These are phyloP conservation scores for Collybia sordida DNA, from an alignment of 768 basidiomycete species.

Conservation along the genomic window DNA sequence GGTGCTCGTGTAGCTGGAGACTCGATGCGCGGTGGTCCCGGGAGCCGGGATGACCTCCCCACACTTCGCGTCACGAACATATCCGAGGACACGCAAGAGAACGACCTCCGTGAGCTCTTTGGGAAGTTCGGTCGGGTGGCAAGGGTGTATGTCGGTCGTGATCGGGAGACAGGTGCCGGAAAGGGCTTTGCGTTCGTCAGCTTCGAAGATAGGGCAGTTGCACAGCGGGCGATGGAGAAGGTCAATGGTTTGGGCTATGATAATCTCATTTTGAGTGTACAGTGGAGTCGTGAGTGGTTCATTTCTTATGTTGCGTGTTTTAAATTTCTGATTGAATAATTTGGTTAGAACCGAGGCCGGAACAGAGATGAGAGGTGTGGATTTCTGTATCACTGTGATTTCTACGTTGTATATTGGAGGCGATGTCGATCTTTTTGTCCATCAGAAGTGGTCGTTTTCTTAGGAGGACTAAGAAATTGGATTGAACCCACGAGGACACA, in stretches of 20 bases:
- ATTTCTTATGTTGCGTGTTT: not conserved
- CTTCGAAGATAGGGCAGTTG: slow-evolving; percentile 79
- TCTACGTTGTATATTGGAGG: too few species aligned
- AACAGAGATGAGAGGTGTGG: slow-evolving; percentile 23
- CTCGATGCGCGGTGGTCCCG: slow-evolving; percentile 60
- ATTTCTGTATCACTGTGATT: too few species aligned
- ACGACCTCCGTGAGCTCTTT: slow-evolving; percentile 91
- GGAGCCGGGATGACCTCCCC: slow-evolving; percentile 85
- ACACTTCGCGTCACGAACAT: slow-evolving; percentile 97
- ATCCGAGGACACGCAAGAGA: slow-evolving; percentile 92
- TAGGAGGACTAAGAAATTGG: too few species aligned
- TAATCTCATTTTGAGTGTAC: slow-evolving; percentile 76
- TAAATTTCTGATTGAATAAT: not conserved
- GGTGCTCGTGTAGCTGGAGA: slow-evolving; percentile 72
- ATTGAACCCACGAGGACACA: too few species aligned
- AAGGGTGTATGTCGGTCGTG: slow-evolving; percentile 91
- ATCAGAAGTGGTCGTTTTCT: too few species aligned
- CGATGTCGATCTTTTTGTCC: too few species aligned
- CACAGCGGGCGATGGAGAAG: slow-evolving; percentile 89
- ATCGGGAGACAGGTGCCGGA: slow-evolving; percentile 91
- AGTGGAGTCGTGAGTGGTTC: slow-evolving; percentile 56
- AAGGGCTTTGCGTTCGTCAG: slow-evolving; percentile 98
- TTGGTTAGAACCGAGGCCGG: slow-evolving; percentile 32
- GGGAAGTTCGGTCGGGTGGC: slow-evolving; percentile 81
- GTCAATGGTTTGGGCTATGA: slow-evolving; percentile 92